A percentile compares a stretch with the other conserved stretches of the same genome.
Evolutionary conservation across 2,329 filamentous ascomycete species (phyloP).

Genomic region (Ambrosiella xylebori): DNA sequence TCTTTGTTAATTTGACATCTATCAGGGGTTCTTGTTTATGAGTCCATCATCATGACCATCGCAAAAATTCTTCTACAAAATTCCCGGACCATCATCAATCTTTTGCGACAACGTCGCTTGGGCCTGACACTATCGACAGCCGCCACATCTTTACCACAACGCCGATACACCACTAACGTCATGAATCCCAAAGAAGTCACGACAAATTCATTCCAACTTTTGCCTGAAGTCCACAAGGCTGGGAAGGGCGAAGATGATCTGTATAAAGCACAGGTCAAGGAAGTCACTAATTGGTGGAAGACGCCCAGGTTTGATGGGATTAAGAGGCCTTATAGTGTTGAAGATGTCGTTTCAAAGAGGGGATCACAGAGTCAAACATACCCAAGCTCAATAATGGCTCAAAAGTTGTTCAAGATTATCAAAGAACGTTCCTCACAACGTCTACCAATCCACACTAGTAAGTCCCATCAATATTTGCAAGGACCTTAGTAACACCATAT

Average conservation of each 20-base stretch:
- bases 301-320: conserved; percentile 74
- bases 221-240: conserved; percentile 60
- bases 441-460: conserved; percentile 85
- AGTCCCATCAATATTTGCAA: conserved; percentile 18
- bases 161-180: not conserved
- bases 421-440: conserved; percentile 60
- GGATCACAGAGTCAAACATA: conserved; percentile 76
- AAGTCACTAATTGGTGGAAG: conserved; percentile 82
- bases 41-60: not conserved
- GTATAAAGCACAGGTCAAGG: conserved; percentile 66
- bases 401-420: conserved; percentile 83
- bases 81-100: not conserved
- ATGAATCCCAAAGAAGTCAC: conserved; percentile 21
- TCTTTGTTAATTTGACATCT: too few species aligned
- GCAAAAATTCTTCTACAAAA: not conserved
- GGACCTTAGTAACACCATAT: conserved; percentile 12
- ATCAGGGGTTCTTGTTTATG: too few species aligned
- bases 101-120: not conserved
- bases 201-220: conserved; percentile 70
- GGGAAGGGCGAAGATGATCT: conserved; percentile 70
- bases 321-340: conserved; percentile 76
- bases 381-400: conserved; percentile 83
- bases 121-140: not conserved
- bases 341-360: conserved; percentile 83
- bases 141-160: not conserved